Conservation (phyloP, 768 basidiomycete genomes). For the Suillus plorans region DNA sequence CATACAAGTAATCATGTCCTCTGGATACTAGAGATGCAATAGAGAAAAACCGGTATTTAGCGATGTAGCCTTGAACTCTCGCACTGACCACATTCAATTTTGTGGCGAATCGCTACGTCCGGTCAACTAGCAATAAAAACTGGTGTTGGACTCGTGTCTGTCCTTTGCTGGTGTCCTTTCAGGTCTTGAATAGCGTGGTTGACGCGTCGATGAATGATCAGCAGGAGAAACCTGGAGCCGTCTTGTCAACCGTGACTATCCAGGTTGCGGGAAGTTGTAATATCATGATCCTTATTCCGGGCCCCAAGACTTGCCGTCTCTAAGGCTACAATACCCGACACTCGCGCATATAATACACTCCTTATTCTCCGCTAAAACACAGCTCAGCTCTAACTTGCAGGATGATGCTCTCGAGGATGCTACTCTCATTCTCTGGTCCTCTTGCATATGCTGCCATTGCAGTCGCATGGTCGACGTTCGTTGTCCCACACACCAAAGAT, state of each 20-base stretch:
- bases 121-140: background rate
- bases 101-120: background rate
- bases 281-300: background rate
- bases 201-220: background rate
- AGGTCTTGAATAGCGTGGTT: background rate
- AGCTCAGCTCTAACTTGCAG: background rate
- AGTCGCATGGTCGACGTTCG: conserved; percentile 47
- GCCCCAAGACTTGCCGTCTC: background rate
- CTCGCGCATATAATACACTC: background rate
- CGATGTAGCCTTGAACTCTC: background rate
- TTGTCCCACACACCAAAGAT: conserved; percentile 47
- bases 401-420: background rate
- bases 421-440: conserved; percentile 46
- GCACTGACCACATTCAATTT: background rate
- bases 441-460: conserved; percentile 37
- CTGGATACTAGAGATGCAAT: background rate
- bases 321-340: background rate
- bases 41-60: background rate
- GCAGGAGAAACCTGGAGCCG: background rate
- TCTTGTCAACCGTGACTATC: background rate
- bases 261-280: background rate
- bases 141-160: background rate
- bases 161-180: background rate
- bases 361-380: background rate
- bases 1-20: background rate